phyloP scores from a whole-genome alignment of 208 protist genomes.

The Spironucleus salmonicida region DNA sequence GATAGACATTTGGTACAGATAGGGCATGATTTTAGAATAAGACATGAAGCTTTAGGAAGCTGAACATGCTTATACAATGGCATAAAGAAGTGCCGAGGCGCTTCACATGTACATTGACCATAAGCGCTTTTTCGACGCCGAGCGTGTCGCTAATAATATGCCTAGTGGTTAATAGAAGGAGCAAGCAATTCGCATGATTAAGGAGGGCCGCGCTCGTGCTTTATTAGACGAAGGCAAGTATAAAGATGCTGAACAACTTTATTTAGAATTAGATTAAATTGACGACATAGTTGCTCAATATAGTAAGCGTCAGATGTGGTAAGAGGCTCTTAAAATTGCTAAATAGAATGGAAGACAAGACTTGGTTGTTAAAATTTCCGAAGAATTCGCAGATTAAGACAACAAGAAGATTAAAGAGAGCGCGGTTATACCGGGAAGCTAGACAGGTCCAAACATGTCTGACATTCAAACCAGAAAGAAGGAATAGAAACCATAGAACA shows the following conservation, averaged over 20 bases:
- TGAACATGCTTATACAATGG: conserved; percentile 11
- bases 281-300: neutral
- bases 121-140: neutral
- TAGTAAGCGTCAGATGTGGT: conserved; percentile 19
- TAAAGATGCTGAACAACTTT: conserved; percentile 3
- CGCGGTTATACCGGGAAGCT: too few species aligned
- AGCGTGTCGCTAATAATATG: neutral
- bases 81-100: neutral
- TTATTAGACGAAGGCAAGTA: conserved; percentile 1
- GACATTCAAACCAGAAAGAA: too few species aligned
- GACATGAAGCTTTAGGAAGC: conserved; percentile 1
- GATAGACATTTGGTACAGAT: neutral
- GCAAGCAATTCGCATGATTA: neutral
- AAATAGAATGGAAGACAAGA: neutral
- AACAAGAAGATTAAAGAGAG: too few species aligned
- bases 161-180: neutral
- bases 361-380: neutral
- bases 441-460: too few species aligned
- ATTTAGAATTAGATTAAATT: neutral
- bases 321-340: conserved; percentile 2
- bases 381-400: conserved; percentile 1
- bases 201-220: neutral
- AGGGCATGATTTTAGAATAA: neutral
- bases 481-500: too few species aligned
- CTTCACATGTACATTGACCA: conserved; percentile 24